Base-by-base conservation (phyloP, 2,329 filamentous ascomycete species). In the Fusarium sp. region DNA sequence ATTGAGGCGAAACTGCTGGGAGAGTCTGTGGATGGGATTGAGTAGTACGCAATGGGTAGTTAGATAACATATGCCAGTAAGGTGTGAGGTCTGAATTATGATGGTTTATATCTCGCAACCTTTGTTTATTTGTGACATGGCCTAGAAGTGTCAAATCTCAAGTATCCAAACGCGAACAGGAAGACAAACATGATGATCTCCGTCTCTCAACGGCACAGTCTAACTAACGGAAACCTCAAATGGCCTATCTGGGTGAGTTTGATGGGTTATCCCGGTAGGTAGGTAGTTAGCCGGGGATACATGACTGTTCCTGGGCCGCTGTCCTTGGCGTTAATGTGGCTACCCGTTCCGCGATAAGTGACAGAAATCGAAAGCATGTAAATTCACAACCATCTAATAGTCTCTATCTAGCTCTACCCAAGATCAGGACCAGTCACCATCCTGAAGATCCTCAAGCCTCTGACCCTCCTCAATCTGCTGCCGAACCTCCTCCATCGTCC, bases 401-500 rank as follows among this genome's bases (percentile, higher is more conserved):
- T 6, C 6, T 42, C 8, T 24, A 22, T 15, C 3, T 12, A 13
- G 22, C n/a, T 22, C 12, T 6, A 11, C 7, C 6, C 11, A 25
- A 19, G 3, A 3, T 26, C 39, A 64, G 32, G 61, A 29, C 61
- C 60, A 64, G 15, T 64, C 61, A 0, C 61, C 61, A 56, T 64
- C 55, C 19, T 64, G 61, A 13, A 64, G 46, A 46, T 64, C 61
- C 45, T 64, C 61, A 24, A 64, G 12, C 29, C 55, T 64, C 13
- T 64, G 41, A 1, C 61, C 61, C 15, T 49, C 55, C n/a, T 44
- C 40, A 1, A 64, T 64, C 34, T 64, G 61, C 24, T 61, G 55
- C 41, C 57, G 61, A 0, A 64, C 61, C 36, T 64, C 61, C 45
- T 48, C 55, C 61, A 64, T 64, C 7, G 60, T 64, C 61, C 61